A percentile compares a stretch with the other conserved stretches of the same genome.
Conservation (phyloP, 2,329 filamentous ascomycete genomes). For the Escovopsis weberi region DNA sequence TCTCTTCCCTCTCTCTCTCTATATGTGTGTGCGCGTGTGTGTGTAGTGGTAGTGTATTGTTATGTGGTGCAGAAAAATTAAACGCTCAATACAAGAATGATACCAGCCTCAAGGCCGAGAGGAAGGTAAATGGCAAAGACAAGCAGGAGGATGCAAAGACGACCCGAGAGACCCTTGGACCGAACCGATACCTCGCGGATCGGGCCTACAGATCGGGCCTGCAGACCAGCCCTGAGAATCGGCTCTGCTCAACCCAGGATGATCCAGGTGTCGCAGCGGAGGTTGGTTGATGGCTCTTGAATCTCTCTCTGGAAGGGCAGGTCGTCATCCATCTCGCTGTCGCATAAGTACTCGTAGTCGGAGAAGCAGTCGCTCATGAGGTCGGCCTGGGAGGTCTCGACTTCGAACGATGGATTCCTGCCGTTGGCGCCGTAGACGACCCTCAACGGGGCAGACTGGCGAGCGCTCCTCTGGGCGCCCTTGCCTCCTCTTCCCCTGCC, state of each 20-base stretch:
- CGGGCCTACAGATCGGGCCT: conserved; percentile 19
- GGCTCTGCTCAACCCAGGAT: conserved; percentile 24
- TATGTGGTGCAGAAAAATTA: not conserved
- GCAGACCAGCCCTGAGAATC: conserved; percentile 28
- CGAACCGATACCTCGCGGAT: conserved; percentile 14
- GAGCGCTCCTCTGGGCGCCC: conserved; percentile 6
- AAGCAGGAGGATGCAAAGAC: not conserved
- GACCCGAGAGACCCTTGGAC: conserved; percentile 1
- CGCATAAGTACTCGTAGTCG: conserved; percentile 23
- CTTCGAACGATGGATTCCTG: conserved; percentile 18
- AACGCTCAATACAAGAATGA: not conserved
- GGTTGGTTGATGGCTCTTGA: conserved; percentile 13
- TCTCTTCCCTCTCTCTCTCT: no score
- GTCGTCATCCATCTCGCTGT: conserved; percentile 20
- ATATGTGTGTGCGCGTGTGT: no score
- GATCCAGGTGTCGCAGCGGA: conserved; percentile 24
- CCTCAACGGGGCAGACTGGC: conserved; percentile 14
- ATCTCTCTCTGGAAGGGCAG: conserved; percentile 18
- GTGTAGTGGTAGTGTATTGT: no score
- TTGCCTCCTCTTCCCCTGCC: conserved; percentile 3
- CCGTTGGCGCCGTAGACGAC: conserved; percentile 26
- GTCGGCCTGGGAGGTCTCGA: conserved; percentile 23
- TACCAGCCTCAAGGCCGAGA: not conserved
- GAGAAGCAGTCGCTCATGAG: conserved; percentile 19
- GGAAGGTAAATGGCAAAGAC: no score